phyloP scores from a whole-genome alignment of 1,139 yeast genomes.

The Nadsonia commutata region DNA sequence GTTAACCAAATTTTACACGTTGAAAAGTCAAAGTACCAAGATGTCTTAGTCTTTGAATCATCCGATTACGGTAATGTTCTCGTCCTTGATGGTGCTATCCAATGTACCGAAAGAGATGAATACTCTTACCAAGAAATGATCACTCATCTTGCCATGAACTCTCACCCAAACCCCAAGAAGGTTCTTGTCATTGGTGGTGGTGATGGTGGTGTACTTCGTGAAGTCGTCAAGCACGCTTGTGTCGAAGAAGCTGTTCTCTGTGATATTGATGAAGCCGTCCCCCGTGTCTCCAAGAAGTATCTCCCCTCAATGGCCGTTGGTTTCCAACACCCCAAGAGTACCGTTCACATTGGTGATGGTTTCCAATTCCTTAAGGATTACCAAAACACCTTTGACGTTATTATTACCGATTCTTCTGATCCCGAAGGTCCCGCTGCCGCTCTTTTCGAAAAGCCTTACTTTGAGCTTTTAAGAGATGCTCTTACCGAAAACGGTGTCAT shows the following conservation, averaged over 20 bases:
- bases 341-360: constrained; percentile 74
- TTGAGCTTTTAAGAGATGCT: constrained; percentile 54
- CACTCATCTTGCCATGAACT: constrained; percentile 62
- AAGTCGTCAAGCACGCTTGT: constrained; percentile 57
- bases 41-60: constrained; percentile 62
- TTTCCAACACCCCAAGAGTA: constrained; percentile 56
- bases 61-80: constrained; percentile 70
- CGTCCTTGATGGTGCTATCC: constrained; percentile 75
- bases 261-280: constrained; percentile 83
- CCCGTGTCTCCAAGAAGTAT: constrained; percentile 56
- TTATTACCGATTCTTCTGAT: constrained; percentile 90
- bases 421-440: constrained; percentile 98
- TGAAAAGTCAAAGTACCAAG: constrained; percentile 69
- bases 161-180: constrained; percentile 57
- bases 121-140: constrained; percentile 62
- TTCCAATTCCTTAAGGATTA: constrained; percentile 55
- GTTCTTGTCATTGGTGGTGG: constrained; percentile 90
- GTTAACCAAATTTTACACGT: constrained; percentile 66
- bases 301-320: constrained; percentile 71
- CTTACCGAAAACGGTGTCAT: constrained; percentile 63
- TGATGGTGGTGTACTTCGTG: constrained; percentile 85
- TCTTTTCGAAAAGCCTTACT: constrained; percentile 74
- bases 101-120: constrained; percentile 82
- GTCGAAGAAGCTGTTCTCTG: constrained; percentile 67
- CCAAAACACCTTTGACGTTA: constrained; percentile 54